These are phyloP conservation scores for Solanum sitiens DNA, from an alignment of 257 asterid genomes.

Conservation along the genomic window DNA sequence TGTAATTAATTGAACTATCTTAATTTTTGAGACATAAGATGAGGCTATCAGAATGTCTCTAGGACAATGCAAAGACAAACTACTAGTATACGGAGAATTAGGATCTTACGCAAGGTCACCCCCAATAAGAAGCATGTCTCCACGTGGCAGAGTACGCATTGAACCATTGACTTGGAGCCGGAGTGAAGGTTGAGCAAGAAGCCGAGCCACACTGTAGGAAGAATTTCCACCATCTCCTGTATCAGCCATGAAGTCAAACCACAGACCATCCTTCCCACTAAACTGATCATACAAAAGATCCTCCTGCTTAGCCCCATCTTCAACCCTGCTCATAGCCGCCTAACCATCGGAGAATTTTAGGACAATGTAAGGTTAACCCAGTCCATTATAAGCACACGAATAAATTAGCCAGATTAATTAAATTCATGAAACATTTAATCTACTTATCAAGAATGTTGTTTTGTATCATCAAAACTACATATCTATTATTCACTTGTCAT, in stretches of 20 bases:
- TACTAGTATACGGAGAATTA: not conserved
- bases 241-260: conserved; percentile 99
- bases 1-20: not conserved
- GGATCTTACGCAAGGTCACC: conserved; percentile 99
- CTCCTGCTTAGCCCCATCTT: conserved; percentile 69
- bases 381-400: not conserved
- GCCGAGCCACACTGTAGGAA: conserved; percentile 78
- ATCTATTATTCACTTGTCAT: not conserved
- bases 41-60: not conserved
- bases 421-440: not conserved
- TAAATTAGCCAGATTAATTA: not conserved
- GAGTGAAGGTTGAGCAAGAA: conserved; percentile 89
- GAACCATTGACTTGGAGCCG: conserved; percentile 45
- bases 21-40: not conserved
- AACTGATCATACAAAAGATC: conserved; percentile 89
- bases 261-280: conserved; percentile 70
- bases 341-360: conserved; percentile 9
- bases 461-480: not conserved
- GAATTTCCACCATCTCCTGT: conserved; percentile 99
- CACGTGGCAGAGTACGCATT: conserved; percentile 55
- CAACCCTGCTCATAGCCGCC: conserved; percentile 96
- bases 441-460: not conserved
- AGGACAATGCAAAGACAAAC: not conserved
- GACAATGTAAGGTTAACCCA: not conserved
- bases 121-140: conserved; percentile 85